phyloP scores from a whole-genome alignment of 495 filamentous ascomycete species.

The Rostrohypoxylon terebratum region DNA sequence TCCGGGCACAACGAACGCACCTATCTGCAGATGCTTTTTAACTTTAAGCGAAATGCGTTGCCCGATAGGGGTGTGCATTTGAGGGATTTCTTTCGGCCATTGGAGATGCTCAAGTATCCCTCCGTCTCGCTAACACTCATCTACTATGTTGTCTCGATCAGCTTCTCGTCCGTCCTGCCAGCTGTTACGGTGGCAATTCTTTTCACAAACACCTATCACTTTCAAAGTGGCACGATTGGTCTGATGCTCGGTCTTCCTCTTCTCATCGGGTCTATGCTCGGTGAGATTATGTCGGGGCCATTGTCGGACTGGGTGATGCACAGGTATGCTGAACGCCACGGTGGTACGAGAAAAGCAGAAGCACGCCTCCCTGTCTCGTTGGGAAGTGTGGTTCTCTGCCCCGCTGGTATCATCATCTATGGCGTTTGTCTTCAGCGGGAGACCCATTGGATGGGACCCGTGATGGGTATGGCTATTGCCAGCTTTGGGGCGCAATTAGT shows the following conservation, averaged over 20 bases:
- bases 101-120: background rate
- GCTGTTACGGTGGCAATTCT: background rate
- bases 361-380: background rate
- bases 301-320: background rate
- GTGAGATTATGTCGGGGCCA: background rate
- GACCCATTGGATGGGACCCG: background rate
- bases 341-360: background rate
- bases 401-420: background rate
- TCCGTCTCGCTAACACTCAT: background rate
- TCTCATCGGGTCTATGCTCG: background rate
- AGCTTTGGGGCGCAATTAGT: background rate
- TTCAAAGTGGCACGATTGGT: background rate
- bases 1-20: background rate
- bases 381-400: background rate
- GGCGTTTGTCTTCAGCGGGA: background rate
- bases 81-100: background rate
- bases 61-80: background rate
- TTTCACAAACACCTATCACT: background rate
- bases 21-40: background rate
- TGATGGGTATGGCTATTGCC: background rate
- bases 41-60: background rate
- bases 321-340: background rate
- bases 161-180: background rate
- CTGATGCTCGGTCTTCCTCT: background rate
- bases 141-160: background rate